Evolutionary conservation across 1,284 basidiomycete genomes (phyloP).

Genomic region (Pseudozyma tsukubaensis): DNA sequence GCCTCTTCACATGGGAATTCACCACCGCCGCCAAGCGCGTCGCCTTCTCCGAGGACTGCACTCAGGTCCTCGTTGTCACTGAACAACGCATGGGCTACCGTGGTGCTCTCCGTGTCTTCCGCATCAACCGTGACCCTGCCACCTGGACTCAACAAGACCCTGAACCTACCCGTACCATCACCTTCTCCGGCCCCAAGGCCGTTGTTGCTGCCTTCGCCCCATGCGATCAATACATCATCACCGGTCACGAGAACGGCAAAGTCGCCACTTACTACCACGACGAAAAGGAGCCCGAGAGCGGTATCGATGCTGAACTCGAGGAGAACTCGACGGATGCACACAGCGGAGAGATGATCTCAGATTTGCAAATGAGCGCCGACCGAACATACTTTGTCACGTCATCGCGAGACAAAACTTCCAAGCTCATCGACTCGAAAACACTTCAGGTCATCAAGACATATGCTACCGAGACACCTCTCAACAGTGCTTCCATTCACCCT

Average conservation of each 20-base stretch:
- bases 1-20: slow-evolving; percentile 86
- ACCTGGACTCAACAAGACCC: slow-evolving; percentile 59
- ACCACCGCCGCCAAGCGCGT: slow-evolving; percentile 97
- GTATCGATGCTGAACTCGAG: slow-evolving; percentile 83
- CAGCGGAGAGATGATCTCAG: slow-evolving; percentile 73
- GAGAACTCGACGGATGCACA: slow-evolving; percentile 75
- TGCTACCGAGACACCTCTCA: slow-evolving; percentile 92
- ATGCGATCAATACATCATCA: slow-evolving; percentile 83
- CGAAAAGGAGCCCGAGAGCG: slow-evolving; percentile 65
- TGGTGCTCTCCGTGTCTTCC: slow-evolving; percentile 80
- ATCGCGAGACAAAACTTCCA: slow-evolving; percentile 94
- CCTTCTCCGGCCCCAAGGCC: slow-evolving; percentile 75
- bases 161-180: slow-evolving; percentile 66
- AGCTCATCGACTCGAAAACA: slow-evolving; percentile 91
- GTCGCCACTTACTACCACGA: slow-evolving; percentile 71
- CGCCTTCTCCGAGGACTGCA: slow-evolving; percentile 81
- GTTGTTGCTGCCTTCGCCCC: slow-evolving; percentile 93
- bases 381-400: slow-evolving; percentile 94
- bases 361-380: slow-evolving; percentile 90
- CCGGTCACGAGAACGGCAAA: slow-evolving; percentile 96
- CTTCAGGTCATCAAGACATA: slow-evolving; percentile 92
- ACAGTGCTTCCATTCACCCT: slow-evolving; percentile 89
- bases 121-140: slow-evolving; percentile 72
- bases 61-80: slow-evolving; percentile 81
- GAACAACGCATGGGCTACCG: slow-evolving; percentile 92